A percentile compares a stretch with the other conserved stretches of the same genome.
Evolutionary conservation across 1,139 yeast genomes (phyloP).

Genomic region (Lodderomyces parapsilosis): DNA sequence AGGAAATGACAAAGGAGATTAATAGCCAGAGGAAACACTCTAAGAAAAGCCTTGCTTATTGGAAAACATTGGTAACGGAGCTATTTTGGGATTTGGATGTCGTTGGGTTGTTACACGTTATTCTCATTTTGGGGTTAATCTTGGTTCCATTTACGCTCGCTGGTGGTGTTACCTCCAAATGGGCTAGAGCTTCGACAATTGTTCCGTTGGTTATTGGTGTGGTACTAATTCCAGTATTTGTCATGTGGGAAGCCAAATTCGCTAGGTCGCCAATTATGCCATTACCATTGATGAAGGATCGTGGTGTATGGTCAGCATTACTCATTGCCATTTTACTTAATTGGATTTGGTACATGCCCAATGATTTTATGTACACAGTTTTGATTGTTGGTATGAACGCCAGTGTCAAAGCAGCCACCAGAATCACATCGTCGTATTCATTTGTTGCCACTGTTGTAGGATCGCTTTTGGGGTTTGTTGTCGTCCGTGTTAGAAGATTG

Average conservation of each 20-base stretch:
- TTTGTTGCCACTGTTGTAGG: slow-evolving; percentile 67
- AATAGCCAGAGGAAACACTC: slow-evolving; percentile 17
- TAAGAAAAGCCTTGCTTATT: slow-evolving; percentile 13
- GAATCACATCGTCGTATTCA: slow-evolving; percentile 61
- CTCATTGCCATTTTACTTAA: slow-evolving; percentile 52
- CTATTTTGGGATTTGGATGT: slow-evolving; percentile 54
- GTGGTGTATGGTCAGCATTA: slow-evolving; percentile 58
- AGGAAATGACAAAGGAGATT: slow-evolving; percentile 23
- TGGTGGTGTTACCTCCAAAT: slow-evolving; percentile 51
- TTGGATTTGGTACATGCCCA: slow-evolving; percentile 66
- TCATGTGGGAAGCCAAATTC: slow-evolving; percentile 52
- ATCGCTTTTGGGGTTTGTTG: slow-evolving; percentile 54
- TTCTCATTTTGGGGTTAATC: slow-evolving; percentile 54
- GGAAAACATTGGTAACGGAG: slow-evolving; percentile 20
- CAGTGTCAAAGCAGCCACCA: slow-evolving; percentile 57
- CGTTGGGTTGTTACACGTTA: slow-evolving; percentile 50
- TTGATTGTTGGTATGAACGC: slow-evolving; percentile 62
- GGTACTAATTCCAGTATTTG: slow-evolving; percentile 51
- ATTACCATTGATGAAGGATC: slow-evolving; percentile 52
- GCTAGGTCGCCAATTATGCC: slow-evolving; percentile 63
- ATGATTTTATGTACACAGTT: slow-evolving; percentile 65
- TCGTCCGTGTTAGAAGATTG: slow-evolving; percentile 51
- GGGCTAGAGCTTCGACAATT: slow-evolving; percentile 53
- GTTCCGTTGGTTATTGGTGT: slow-evolving; percentile 68
- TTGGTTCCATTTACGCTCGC: slow-evolving; percentile 56